Conservation (phyloP, 225 moss, liverwort and hornwort genomes). For the Antitrichia curtipendula region DNA sequence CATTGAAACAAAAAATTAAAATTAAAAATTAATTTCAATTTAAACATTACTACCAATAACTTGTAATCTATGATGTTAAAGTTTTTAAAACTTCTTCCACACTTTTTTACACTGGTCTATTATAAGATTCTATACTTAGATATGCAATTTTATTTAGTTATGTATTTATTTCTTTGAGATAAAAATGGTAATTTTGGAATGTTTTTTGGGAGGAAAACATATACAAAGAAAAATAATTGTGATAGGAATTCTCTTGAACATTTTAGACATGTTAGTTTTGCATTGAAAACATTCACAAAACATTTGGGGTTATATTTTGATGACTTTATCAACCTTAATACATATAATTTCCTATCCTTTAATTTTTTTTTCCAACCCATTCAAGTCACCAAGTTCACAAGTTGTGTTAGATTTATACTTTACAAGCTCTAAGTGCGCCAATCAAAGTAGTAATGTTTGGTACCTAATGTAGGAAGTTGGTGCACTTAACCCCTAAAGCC, state of each 20-base stretch:
- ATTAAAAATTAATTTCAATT: no score
- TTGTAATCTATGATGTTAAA: not conserved
- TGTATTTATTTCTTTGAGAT: no score
- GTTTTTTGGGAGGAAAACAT: rapidly evolving
- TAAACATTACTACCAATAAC: not conserved
- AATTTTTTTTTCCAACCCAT: not conserved
- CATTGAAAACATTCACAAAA: not conserved
- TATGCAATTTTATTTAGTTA: no score
- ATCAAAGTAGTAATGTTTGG: not conserved
- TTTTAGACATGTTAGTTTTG: not conserved
- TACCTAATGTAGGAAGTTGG: no score
- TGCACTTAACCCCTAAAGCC: no score
- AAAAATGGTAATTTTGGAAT: not conserved
- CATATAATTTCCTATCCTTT: not conserved
- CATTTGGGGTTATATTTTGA: not conserved
- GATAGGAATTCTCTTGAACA: not conserved
- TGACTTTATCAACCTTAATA: not conserved
- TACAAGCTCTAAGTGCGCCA: not conserved
- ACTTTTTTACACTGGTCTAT: not conserved
- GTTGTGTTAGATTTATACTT: not conserved
- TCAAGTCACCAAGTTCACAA: not conserved
- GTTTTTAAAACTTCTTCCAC: not conserved
- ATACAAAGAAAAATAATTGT: not conserved
- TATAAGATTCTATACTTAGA: rapidly evolving
- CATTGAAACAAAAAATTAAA: no score